Conservation (phyloP, 352 stramenopile genomes). For the Globisporangium nagaii region DNA sequence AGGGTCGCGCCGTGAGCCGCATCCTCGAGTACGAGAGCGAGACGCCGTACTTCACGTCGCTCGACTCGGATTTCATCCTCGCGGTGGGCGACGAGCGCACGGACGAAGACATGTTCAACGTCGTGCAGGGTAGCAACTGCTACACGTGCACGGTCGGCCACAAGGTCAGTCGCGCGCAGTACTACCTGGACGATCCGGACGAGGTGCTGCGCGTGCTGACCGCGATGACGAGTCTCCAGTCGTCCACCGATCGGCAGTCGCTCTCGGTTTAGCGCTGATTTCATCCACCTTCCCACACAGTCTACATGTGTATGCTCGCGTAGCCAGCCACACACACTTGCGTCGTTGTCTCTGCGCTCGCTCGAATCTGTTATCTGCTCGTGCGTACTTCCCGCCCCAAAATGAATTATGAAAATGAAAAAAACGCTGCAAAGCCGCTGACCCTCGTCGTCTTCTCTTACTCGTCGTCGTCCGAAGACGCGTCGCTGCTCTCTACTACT, state of each 20-base stretch:
- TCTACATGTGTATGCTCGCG: too few relatives aligned
- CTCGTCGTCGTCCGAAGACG: slow-evolving; percentile 3
- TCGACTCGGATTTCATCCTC: slow-evolving; percentile 86
- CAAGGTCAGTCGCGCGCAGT: slow-evolving; percentile 85
- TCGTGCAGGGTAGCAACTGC: slow-evolving; percentile 85
- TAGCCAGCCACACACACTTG: too few relatives aligned
- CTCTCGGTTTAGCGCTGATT: slow-evolving; percentile 9
- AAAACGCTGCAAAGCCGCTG: not conserved
- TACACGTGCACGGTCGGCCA: slow-evolving; percentile 85
- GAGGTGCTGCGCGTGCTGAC: slow-evolving; percentile 74
- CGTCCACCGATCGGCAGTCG: slow-evolving; percentile 23
- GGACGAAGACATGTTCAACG: slow-evolving; percentile 89
- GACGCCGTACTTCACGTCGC: slow-evolving; percentile 60
- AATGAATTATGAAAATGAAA: slow-evolving; percentile 2
- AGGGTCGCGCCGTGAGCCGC: slow-evolving; percentile 75
- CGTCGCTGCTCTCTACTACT: slow-evolving; percentile 9
- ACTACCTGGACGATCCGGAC: slow-evolving; percentile 76
- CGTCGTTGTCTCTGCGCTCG: not conserved
- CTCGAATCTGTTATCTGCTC: not conserved
- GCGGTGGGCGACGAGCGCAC: slow-evolving; percentile 81
- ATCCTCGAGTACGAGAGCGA: slow-evolving; percentile 84
- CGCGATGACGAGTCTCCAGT: slow-evolving; percentile 52
- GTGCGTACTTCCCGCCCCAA: not conserved
- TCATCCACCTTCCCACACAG: too few relatives aligned
- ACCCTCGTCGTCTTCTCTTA: not conserved